A percentile compares a stretch with the other conserved stretches of the same genome.
phyloP scores from a whole-genome alignment of 225 moss, liverwort and hornwort species.

The Lunularia cruciata region DNA sequence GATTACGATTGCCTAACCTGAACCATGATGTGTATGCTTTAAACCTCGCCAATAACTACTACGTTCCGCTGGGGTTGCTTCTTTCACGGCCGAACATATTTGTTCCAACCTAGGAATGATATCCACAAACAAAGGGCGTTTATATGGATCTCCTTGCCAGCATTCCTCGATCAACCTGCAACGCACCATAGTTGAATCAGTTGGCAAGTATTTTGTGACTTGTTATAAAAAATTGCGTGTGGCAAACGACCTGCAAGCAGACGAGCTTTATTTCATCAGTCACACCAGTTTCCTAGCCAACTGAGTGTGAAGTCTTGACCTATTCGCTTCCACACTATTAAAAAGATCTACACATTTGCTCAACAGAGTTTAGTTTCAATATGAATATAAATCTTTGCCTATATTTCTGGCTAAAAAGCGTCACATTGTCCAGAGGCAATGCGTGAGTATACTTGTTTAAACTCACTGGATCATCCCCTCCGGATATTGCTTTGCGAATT shows the following conservation, averaged over 20 bases:
- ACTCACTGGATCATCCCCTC: slow-evolving; percentile 44
- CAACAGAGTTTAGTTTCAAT: no score
- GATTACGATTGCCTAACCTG: slow-evolving; percentile 11
- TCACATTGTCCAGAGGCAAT: no score
- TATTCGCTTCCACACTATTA: no score
- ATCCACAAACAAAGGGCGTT: slow-evolving; percentile 35
- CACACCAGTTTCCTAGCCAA: no score
- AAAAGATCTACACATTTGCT: background rate
- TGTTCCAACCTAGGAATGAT: slow-evolving; percentile 39
- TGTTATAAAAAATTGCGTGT: no score
- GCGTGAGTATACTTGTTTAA: no score
- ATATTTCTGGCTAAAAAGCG: no score
- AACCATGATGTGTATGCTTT: slow-evolving; percentile 21
- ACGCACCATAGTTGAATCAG: background rate
- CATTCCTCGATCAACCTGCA: slow-evolving; percentile 40
- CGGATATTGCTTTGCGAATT: slow-evolving; percentile 48
- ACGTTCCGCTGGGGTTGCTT: slow-evolving; percentile 23
- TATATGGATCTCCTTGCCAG: slow-evolving; percentile 32
- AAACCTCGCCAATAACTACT: slow-evolving; percentile 27
- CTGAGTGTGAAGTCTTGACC: no score
- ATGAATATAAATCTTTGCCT: no score
- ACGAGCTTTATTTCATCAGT: no score
- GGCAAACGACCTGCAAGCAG: no score
- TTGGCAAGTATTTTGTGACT: no score
- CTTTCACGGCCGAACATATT: background rate